Conservation (phyloP, 2,329 filamentous ascomycete genomes). For the Emergomyces pasteurianus region DNA sequence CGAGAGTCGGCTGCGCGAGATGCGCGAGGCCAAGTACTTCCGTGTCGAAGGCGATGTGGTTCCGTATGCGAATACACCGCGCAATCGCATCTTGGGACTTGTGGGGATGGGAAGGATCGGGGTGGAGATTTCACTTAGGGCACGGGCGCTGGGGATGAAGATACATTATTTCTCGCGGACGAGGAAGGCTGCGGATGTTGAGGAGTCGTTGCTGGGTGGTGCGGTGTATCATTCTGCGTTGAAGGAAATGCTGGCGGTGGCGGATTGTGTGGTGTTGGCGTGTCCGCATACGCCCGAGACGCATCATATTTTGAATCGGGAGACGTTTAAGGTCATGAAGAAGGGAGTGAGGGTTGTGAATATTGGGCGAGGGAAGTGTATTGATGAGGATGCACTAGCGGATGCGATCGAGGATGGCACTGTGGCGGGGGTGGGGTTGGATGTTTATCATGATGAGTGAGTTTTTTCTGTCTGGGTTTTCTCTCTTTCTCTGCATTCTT, state of each 20-base stretch:
- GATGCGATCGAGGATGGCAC: slow-evolving; percentile 52
- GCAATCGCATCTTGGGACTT: slow-evolving; percentile 9
- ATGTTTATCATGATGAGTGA: slow-evolving; percentile 61
- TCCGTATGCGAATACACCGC: slow-evolving; percentile 5
- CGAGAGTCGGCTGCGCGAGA: slow-evolving; percentile 6
- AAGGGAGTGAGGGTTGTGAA: slow-evolving; percentile 60
- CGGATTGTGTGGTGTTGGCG: slow-evolving; percentile 11
- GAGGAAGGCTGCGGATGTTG: slow-evolving; percentile 4
- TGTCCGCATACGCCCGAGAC: slow-evolving; percentile 39
- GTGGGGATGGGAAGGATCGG: slow-evolving; percentile 12
- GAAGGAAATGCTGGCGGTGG: slow-evolving; percentile 6
- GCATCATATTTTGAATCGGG: slow-evolving; percentile 54
- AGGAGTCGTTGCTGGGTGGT: slow-evolving; percentile 5
- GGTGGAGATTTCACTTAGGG: slow-evolving; percentile 5
- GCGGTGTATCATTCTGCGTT: slow-evolving; percentile 10
- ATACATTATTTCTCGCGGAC: slow-evolving; percentile 11
- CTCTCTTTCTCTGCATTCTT: too few species aligned
- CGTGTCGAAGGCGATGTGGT: slow-evolving; percentile 4
- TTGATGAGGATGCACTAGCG: slow-evolving; percentile 63
- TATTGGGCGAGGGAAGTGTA: slow-evolving; percentile 61
- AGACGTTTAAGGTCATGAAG: slow-evolving; percentile 60
- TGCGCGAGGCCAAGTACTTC: slow-evolving; percentile 7
- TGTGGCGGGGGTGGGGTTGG: slow-evolving; percentile 56
- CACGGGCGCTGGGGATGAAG: slow-evolving; percentile 9
- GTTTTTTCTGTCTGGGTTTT: not conserved